A percentile compares a stretch with the other conserved stretches of the same genome.
These are phyloP conservation scores for Pseudodiploospora longispora DNA, from an alignment of 2,329 filamentous ascomycete species.

Conservation along the genomic window DNA sequence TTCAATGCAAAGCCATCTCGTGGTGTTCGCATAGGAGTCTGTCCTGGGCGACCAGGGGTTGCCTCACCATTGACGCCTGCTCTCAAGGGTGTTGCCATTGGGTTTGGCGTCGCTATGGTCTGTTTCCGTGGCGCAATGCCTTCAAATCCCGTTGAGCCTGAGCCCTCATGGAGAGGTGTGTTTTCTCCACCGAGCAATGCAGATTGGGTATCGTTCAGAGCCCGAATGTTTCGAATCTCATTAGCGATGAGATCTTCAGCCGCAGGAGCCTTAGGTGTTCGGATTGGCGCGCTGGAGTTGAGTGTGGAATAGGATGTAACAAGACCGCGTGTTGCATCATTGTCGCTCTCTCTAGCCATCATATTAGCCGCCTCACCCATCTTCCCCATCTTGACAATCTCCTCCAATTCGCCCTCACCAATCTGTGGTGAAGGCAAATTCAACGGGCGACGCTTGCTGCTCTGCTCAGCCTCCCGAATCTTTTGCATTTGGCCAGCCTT, in stretches of 20 bases:
- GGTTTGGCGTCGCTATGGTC: slow-evolving; percentile 84
- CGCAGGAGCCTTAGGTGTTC: slow-evolving; percentile 82
- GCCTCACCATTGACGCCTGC: slow-evolving; percentile 55
- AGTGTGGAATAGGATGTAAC: slow-evolving; percentile 80
- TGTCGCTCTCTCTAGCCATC: slow-evolving; percentile 70
- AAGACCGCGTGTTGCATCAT: slow-evolving; percentile 74
- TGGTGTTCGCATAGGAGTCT: slow-evolving; percentile 81
- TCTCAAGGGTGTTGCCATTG: slow-evolving; percentile 81
- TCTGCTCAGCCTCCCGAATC: slow-evolving; percentile 92
- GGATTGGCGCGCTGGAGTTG: slow-evolving; percentile 75
- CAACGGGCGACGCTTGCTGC: slow-evolving; percentile 81
- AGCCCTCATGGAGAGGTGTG: slow-evolving; percentile 74
- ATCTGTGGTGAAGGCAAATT: slow-evolving; percentile 84
- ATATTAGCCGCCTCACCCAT: slow-evolving; percentile 77
- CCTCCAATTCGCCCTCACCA: slow-evolving; percentile 84
- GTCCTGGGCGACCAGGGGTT: slow-evolving; percentile 61
- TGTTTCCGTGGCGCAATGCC: slow-evolving; percentile 75
- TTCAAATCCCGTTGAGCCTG: slow-evolving; percentile 79
- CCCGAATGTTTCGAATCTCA: slow-evolving; percentile 88
- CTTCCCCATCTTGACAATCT: slow-evolving; percentile 98
- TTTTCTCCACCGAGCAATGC: slow-evolving; percentile 91
- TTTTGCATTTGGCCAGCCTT: slow-evolving; percentile 93
- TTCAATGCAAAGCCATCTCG: slow-evolving; percentile 85
- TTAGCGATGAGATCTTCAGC: slow-evolving; percentile 96
- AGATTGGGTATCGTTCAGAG: slow-evolving; percentile 88